Evolutionary conservation across 2,329 filamentous ascomycete genomes (phyloP), one percentile per base, ranked within the genome.

Genomic region (Pseudopithomyces maydicus): DNA sequence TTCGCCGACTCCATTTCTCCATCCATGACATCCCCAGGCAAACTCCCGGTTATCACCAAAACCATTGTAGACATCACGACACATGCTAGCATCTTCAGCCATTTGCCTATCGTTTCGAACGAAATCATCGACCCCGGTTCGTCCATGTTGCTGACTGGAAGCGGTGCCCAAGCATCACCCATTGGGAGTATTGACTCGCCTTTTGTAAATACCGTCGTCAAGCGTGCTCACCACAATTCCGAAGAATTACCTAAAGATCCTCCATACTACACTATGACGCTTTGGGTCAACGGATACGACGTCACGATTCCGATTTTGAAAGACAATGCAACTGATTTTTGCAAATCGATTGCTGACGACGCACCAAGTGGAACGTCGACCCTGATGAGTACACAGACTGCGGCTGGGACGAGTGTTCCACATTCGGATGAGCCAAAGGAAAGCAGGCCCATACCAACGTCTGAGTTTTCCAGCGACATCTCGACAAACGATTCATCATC

Each of bases 281-380:
- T 57, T 23, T 41, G 33, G 19, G 26, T 54, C 20, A 57, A 57
- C 26, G 51, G 55, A 7, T 54, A 54, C 33, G 55, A 57, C 10
- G 55, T 49, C 26, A 54, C 46, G 7, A 15, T 57, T 7, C 55
- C 55, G 2, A 41, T 57, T 20, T 19, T 57, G 11, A 33, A 20
- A 12, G 33, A 48, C 11, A 44, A 57, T 23, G 55, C 50, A 11
- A 54, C 29, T n/a, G 17, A 29, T 3, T 57, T 57, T 33, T 57
- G 55, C 38, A 43, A 42, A 17, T 44, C 45, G 12, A 39, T 57
- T n/a, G 17, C 15, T 14, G 46, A 22, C 17, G 47, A 46, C 6
- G 3, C 20, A 2, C 6, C 26, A 17, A 42, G 26, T 8, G 15
- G 36, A 10, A 39, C 36, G 14, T 20, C 26, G n/a, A 32, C 8